Evolutionary conservation across 352 stramenopile species (phyloP).

Genomic region (Pythium biforme): DNA sequence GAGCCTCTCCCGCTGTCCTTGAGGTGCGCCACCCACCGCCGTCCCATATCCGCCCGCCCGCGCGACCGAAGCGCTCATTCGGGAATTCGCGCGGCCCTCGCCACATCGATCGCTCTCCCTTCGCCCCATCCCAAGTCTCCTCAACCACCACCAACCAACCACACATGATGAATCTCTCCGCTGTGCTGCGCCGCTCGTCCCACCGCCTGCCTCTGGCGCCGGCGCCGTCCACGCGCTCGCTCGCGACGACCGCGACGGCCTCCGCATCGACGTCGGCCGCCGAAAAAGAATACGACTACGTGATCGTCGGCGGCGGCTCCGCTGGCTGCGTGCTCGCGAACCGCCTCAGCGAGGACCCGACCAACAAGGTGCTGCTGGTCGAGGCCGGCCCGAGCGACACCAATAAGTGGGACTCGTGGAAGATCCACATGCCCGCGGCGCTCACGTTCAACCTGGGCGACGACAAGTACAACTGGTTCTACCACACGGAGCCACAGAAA

Average conservation of each 20-base stretch:
- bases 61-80: neutral
- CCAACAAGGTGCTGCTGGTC: slow-evolving; percentile 87
- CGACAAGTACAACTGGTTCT: slow-evolving; percentile 89
- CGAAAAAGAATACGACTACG: slow-evolving; percentile 83
- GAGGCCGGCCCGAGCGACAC: slow-evolving; percentile 86
- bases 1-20: neutral
- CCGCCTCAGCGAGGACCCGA: slow-evolving; percentile 77
- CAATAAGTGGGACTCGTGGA: slow-evolving; percentile 88
- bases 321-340: slow-evolving; percentile 91
- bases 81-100: neutral
- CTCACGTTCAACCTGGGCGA: slow-evolving; percentile 84
- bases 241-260: neutral
- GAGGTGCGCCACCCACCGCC: neutral
- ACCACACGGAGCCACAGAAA: slow-evolving; percentile 85
- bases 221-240: neutral
- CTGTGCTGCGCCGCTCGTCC: slow-evolving; percentile 4
- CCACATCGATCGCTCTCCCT: neutral
- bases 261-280: slow-evolving; percentile 8
- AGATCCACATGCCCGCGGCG: slow-evolving; percentile 88
- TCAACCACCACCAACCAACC: neutral
- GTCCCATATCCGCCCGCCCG: neutral
- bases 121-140: neutral
- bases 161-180: slow-evolving; percentile 4
- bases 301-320: slow-evolving; percentile 90
- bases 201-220: neutral